phyloP scores from a whole-genome alignment of 148 eudicot species.

The Salicornia ramosissima region DNA sequence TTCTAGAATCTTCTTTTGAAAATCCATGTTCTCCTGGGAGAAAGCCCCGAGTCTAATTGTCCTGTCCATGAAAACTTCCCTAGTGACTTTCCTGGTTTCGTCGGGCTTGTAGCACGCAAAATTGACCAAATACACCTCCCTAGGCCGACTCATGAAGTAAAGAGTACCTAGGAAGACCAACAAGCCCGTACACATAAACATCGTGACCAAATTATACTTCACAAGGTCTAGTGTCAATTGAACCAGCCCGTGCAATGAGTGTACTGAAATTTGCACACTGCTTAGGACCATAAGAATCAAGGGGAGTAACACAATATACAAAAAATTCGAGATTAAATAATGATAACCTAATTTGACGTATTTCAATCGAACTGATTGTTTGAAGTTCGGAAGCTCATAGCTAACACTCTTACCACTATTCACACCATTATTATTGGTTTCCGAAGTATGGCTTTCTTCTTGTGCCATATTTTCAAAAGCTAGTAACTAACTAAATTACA shows the following conservation, averaged over 20 bases:
- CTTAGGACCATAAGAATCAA: constrained; percentile 8
- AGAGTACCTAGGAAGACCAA: constrained; percentile 32
- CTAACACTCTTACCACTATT: background rate
- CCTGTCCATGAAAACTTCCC: constrained; percentile 35
- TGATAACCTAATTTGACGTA: constrained; percentile 45
- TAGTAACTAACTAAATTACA: too few species aligned
- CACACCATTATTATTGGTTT: background rate
- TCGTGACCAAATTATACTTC: constrained; percentile 25
- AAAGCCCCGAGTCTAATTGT: constrained; percentile 23
- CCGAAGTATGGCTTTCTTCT: background rate
- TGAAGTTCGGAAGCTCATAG: constrained; percentile 22
- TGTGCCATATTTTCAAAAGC: constrained; percentile 18
- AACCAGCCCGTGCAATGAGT: constrained; percentile 22
- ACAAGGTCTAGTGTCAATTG: constrained; percentile 24
- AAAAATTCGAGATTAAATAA: constrained; percentile 35
- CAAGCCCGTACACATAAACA: constrained; percentile 20
- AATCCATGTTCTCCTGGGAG: constrained; percentile 31
- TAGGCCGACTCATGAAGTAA: constrained; percentile 42
- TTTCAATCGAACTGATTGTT: constrained; percentile 34
- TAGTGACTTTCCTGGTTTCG: constrained; percentile 18
- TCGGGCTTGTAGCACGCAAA: constrained; percentile 40
- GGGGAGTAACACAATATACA: constrained; percentile 33
- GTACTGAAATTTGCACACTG: constrained; percentile 23
- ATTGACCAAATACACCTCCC: constrained; percentile 34
- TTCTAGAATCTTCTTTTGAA: constrained; percentile 39